A percentile compares a stretch with the other conserved stretches of the same genome.
Evolutionary conservation across 306 rosid genomes (phyloP).

Genomic region (Pterocarpus macrocarpus): DNA sequence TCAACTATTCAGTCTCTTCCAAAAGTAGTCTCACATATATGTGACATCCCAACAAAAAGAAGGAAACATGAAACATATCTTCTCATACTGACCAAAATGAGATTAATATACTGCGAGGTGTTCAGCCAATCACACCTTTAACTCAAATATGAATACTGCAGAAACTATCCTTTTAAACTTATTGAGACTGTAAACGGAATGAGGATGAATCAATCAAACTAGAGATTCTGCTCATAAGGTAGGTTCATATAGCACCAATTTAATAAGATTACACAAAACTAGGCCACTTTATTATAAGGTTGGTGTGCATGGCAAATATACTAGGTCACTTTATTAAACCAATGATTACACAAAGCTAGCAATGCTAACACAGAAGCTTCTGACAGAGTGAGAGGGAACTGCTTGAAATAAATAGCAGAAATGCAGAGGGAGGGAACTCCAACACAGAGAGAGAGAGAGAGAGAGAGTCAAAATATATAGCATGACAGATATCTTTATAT

Average conservation of each 20-base stretch:
- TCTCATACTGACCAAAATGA: conserved; percentile 25
- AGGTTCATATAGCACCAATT: not conserved
- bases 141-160: conserved; percentile 5
- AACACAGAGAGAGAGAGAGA: not conserved
- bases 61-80: conserved; percentile 12
- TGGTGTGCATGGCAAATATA: conserved; percentile 21
- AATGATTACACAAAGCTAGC: conserved; percentile 12
- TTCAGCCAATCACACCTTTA: conserved; percentile 7
- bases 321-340: not conserved
- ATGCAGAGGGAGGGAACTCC: not conserved
- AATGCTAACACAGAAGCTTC: not conserved
- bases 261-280: not conserved
- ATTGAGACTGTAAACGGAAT: conserved; percentile 5
- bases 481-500: not conserved
- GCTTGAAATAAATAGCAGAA: conserved; percentile 20
- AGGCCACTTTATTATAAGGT: not conserved
- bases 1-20: conserved; percentile 32
- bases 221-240: not conserved
- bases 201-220: conserved; percentile 30
- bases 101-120: not conserved
- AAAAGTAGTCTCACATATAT: conserved; percentile 18
- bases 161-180: not conserved
- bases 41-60: conserved; percentile 26
- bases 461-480: not conserved
- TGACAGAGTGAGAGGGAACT: not conserved